Conservation (phyloP, 805 yeast species). For the Jamesozyma rosinii region DNA sequence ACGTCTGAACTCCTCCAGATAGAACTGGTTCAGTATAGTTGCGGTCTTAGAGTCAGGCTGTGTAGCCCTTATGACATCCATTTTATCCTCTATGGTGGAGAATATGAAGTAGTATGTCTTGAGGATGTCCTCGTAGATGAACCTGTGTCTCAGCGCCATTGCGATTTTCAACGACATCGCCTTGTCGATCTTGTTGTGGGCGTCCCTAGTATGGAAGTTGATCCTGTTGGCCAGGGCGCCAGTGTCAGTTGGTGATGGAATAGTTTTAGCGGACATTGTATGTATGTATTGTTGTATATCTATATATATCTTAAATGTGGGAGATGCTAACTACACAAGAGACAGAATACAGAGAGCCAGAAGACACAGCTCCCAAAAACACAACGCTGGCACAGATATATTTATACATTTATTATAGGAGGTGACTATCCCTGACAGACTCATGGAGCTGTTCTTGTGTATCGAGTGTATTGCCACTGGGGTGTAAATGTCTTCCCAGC, state of each 20-base stretch:
- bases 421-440: too few species aligned
- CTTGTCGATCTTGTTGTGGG: constrained; percentile 63
- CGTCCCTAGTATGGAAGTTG: constrained; percentile 53
- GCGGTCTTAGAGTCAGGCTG: constrained; percentile 13
- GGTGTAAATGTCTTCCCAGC: too few species aligned
- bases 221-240: constrained; percentile 82
- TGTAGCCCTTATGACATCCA: constrained; percentile 41
- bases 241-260: constrained; percentile 70
- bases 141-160: constrained; percentile 64
- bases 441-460: neutral
- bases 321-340: too few species aligned
- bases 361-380: too few species aligned
- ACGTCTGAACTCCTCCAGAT: constrained; percentile 65
- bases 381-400: too few species aligned
- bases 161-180: constrained; percentile 62
- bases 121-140: constrained; percentile 71
- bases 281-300: neutral
- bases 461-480: neutral
- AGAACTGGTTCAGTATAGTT: constrained; percentile 46
- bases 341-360: too few species aligned
- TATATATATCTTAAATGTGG: too few species aligned
- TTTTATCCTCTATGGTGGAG: constrained; percentile 47
- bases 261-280: constrained; percentile 9
- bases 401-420: too few species aligned
- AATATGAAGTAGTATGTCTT: constrained; percentile 66